Evolutionary conservation across 2,329 filamentous ascomycete genomes (phyloP), one percentile per base, ranked within the genome.

Genomic region (Zarea fungicola): DNA sequence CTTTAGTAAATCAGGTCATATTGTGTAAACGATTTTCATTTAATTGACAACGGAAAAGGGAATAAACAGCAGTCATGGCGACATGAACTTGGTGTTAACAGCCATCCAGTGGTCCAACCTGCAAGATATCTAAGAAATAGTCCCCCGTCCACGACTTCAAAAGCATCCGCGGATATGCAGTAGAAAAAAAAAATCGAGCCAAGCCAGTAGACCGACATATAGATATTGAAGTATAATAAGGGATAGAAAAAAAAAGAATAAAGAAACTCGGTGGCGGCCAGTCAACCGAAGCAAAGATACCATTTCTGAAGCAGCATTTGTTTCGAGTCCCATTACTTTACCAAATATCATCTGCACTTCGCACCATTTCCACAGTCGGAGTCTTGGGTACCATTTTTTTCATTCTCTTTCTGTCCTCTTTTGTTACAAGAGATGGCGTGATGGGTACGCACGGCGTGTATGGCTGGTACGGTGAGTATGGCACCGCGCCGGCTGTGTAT

Each of bases 391-490:
- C 75, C 61, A 82, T 66, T 62, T 76, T 81, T 72, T 74, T 80
- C 74, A 81, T 83, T 62, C 77, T 73, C 75, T 84, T 89, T 23
- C 85, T 70, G 60, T 91, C 86, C 53, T 80, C 78, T 64, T 76
- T 81, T 21, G 82, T 88, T 14, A 88, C 81, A 40, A 92, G 68
- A 18, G 80, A 81, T n/a, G 87, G 86, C 25, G 87, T 90, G 42
- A 91, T 80, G 1, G 87, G 87, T 43, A 89, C 77, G 41, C 87
- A 73, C 1, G 87, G 85, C 6, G 84, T 86, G 62, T 84, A 87
- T 1, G 87, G 87, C 71, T 91, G 87, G 57, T 91, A 92, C 0
- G 87, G 85, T 48, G 80, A 82, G 65, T 91, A 91, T 2, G 87
- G 87, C 19, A 83, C 77, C 1, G 80, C 75, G 19, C 72, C 74